Evolutionary conservation across 2,329 filamentous ascomycete genomes (phyloP), one percentile per base, ranked within the genome.

Genomic region (Metarhizium brunneum): DNA sequence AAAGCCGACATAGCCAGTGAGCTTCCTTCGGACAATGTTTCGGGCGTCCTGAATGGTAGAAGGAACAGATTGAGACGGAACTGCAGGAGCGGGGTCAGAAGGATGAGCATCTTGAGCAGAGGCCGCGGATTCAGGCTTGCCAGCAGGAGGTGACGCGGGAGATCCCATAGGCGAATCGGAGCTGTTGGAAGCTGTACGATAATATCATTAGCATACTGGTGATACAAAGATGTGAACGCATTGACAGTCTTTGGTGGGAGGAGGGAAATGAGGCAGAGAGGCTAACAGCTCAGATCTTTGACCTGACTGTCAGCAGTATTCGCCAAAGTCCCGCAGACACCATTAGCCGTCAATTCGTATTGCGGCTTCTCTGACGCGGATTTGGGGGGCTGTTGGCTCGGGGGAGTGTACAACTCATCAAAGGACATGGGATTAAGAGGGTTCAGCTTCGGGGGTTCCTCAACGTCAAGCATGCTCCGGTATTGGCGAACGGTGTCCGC

Each of bases 1-100:
- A 70, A 99, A 99, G 63, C 94, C 94, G 68, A 99, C 94, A 68
- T 97, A 99, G 69, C 94, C 94, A 52, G 94, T 97, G 71, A 99
- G 80, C 82, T 99, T 99, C 75, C 94, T 85, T 75, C 94, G 90
- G 67, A 99, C 92, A 72, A 99, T 95, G 80, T 99, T 97, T 75
- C 86, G 86, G 81, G 87, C 87, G 68, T 90, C 87, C 68, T 78
- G 82, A 64, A 80, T 75, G 63, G 82, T 78, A 8, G 82, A 78
- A 13, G 54, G 25, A 53, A 67, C 61, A 58, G 68, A 63, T 65
- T 68, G 69, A 62, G 68, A 65, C 52, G 70, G 64, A 55, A 67
- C 67, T 67, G 65, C 60, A 59, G 61, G 55, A 49, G 48, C 56
- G 50, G 56, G 54, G 68, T 75, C 69, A 72, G 73, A 72, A 64